phyloP scores from a whole-genome alignment of 192 early-diverging fungal genomes.

The Entomortierella chlamydospora region DNA sequence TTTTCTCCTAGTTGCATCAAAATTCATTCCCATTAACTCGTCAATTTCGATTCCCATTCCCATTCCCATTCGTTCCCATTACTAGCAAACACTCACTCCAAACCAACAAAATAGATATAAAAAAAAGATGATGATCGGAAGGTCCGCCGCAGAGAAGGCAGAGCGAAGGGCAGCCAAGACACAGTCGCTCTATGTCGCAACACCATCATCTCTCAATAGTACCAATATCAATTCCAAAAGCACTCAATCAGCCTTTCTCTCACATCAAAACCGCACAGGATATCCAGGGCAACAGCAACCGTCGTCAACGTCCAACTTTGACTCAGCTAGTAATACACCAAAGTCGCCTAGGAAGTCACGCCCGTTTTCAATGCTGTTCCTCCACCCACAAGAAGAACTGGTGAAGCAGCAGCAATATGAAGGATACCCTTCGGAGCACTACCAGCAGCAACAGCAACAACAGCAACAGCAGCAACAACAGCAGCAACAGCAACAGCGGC shows the following conservation, averaged over 20 bases:
- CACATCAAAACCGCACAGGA: constrained; percentile 3
- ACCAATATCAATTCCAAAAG: constrained; percentile 3
- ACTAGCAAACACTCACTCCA: background rate
- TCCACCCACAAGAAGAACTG: constrained; percentile 49
- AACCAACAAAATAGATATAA: background rate
- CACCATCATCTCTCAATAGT: constrained; percentile 19
- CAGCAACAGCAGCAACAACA: constrained; percentile 5
- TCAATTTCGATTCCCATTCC: background rate
- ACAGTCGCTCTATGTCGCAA: constrained; percentile 50
- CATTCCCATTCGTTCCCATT: constrained; percentile 34
- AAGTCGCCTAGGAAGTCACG: constrained; percentile 40
- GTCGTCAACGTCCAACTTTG: background rate
- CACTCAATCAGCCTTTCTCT: constrained; percentile 24
- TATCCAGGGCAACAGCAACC: constrained; percentile 17
- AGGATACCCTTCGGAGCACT: background rate
- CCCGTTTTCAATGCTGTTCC: constrained; percentile 55
- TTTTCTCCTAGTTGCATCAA: background rate
- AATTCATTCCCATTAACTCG: constrained; percentile 25
- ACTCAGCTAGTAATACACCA: constrained; percentile 11
- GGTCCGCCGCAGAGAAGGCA: constrained; percentile 43
- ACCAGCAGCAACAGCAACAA: constrained; percentile 3
- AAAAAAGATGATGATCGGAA: constrained; percentile 34
- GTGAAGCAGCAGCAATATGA: constrained; percentile 8
- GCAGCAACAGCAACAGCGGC: constrained; percentile 13
- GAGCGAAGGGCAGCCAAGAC: constrained; percentile 49